Evolutionary conservation across 163 green algal species (phyloP), one percentile per base, ranked within the genome.

Genomic region (Scenedesmus sp.): DNA sequence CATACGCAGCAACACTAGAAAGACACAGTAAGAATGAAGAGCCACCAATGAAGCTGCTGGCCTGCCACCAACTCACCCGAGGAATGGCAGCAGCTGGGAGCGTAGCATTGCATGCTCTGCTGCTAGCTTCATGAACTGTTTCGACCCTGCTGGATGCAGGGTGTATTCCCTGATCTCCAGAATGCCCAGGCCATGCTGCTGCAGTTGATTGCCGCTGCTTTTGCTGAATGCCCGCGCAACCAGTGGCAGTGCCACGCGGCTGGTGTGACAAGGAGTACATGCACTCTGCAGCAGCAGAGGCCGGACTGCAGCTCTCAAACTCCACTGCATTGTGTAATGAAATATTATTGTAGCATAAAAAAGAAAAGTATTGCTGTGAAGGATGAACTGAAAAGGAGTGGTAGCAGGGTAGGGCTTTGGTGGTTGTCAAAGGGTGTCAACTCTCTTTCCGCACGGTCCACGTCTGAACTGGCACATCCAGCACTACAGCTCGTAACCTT

Each of bases 131-230:
- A 97, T 82, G 44, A 95, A 97, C 2, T 93, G 85, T 33, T 92
- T 90, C 4, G 95, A 79, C 4, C 93, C 91, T 33, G 94, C 81
- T 2, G 96, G 96, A 44, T 96, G 93, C n/a, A 98, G 72, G 0
- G 92, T 95, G 87, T 98, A 98, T 78, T 97, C 92, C 3, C 95
- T 87, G 13, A 97, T 83, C 86, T 97, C 95, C 13, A 97, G 78
- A 2, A 97, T 43, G 37, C 94, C 82, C 9, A 43, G 49, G 2
- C 49, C 81, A 51, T 42, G 79, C 79, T 85, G 79, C 79, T 81
- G 35, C 35, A 49, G 72, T 30, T 81, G 72, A n/a, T n/a, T n/a
- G 72, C 72, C 46, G 46, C 72, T 49, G 72, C 72, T 70, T n/a
- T 4, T 70, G 81, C 81, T 73, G 44, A 86, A 86, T 40, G 65